phyloP scores from a whole-genome alignment of 345 rosid species.

The Nasturtium officinale region DNA sequence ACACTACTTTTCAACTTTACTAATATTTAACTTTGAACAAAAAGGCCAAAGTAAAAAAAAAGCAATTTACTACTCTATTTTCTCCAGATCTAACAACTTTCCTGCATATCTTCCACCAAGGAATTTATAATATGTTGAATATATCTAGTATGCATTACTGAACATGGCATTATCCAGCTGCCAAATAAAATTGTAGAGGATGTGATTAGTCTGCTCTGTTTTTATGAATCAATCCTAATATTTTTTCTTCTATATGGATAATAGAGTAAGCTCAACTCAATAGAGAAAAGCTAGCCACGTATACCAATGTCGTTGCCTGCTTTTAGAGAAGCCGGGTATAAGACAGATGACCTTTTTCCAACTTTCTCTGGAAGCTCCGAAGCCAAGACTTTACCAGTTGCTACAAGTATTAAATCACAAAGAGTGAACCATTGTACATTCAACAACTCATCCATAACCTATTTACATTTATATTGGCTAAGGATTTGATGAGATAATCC shows the following conservation, averaged over 20 bases:
- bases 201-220: not conserved
- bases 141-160: not conserved
- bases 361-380: conserved; percentile 81
- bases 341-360: conserved; percentile 64
- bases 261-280: conserved; percentile 5
- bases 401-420: conserved; percentile 49
- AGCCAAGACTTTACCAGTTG: conserved; percentile 89
- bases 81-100: not conserved
- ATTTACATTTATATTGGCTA: not conserved
- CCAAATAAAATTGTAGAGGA: conserved; percentile 2
- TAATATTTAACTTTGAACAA: not conserved
- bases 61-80: not conserved
- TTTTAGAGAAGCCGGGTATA: conserved; percentile 93
- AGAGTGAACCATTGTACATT: conserved; percentile 12
- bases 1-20: not conserved
- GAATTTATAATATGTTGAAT: not conserved
- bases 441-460: not conserved
- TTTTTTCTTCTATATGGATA: not conserved
- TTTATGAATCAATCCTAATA: not conserved
- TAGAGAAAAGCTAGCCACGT: conserved; percentile 19
- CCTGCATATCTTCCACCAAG: not conserved
- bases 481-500: not conserved
- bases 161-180: conserved; percentile 6
- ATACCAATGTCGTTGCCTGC: conserved; percentile 91
- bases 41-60: not conserved